Conservation (phyloP, 352 stramenopile genomes). For the Thalassiosira ordinaria region DNA sequence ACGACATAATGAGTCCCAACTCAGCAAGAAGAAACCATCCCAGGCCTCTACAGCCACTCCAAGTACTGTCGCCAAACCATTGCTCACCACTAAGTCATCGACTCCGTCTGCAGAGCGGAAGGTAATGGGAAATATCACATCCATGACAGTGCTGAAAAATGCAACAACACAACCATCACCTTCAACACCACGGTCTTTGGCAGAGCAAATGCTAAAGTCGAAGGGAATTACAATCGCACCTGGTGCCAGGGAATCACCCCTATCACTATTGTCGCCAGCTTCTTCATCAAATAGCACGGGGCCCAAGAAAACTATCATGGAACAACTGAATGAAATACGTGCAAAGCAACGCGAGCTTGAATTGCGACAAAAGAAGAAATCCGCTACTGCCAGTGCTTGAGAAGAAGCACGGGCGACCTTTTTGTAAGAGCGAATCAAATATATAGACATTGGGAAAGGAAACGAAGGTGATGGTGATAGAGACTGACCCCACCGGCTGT, state of each 20-base stretch:
- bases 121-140: slow-evolving; percentile 27
- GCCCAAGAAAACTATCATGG: slow-evolving; percentile 37
- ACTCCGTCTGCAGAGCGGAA: neutral
- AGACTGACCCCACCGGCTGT: too few relatives aligned
- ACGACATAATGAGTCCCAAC: slow-evolving; percentile 27
- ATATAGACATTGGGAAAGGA: too few relatives aligned
- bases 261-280: neutral
- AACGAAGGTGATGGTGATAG: too few relatives aligned
- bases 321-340: slow-evolving; percentile 38
- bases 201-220: too few relatives aligned
- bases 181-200: too few relatives aligned
- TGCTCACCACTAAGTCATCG: neutral
- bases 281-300: neutral
- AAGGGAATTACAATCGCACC: too few relatives aligned
- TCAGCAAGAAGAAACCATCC: neutral
- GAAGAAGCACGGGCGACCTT: too few relatives aligned
- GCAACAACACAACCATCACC: too few relatives aligned
- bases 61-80: neutral
- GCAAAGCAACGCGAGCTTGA: slow-evolving; percentile 35
- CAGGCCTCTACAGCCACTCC: too few relatives aligned
- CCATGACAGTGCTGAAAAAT: neutral
- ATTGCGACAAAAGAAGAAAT: slow-evolving; percentile 2
- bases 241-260: too few relatives aligned
- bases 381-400: too few relatives aligned
- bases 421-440: too few relatives aligned